These are phyloP conservation scores for Lepidium sativum DNA, from an alignment of 345 rosid genomes.

Conservation along the genomic window DNA sequence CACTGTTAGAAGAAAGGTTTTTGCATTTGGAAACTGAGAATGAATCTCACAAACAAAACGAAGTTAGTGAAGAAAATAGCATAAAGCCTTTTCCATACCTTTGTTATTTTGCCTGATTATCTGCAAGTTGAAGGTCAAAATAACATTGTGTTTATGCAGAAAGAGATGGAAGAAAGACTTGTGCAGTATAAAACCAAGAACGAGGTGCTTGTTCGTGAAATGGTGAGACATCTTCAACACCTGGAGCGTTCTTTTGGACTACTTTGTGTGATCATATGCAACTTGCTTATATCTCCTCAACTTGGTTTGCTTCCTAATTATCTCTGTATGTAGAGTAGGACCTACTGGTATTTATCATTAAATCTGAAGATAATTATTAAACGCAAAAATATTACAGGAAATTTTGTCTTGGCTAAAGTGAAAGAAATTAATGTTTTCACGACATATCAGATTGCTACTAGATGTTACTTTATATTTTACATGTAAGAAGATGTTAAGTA, in stretches of 20 bases:
- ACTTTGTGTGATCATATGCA: not conserved
- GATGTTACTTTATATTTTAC: slow-evolving; percentile 7
- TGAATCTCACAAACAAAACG: slow-evolving; percentile 20
- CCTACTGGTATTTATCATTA: not conserved
- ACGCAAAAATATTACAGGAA: not conserved
- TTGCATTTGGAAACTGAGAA: slow-evolving; percentile 25
- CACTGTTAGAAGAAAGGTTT: slow-evolving; percentile 27
- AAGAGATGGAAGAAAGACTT: slow-evolving; percentile 15
- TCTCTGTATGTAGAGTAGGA: not conserved
- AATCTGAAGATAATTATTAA: not conserved
- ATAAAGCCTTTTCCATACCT: not conserved
- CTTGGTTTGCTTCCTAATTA: not conserved
- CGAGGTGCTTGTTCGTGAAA: slow-evolving; percentile 10
- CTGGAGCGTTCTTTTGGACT: not conserved
- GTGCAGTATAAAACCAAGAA: slow-evolving; percentile 10
- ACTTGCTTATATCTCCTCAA: not conserved
- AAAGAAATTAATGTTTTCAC: not conserved
- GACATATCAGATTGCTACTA: slow-evolving; percentile 2
- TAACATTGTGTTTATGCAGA: not conserved
- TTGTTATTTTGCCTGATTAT: not conserved
- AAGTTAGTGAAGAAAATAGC: slow-evolving; percentile 18
- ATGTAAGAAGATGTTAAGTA: not conserved
- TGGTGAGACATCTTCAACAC: slow-evolving; percentile 14
- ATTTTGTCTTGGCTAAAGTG: not conserved
- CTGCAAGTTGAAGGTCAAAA: not conserved